These are phyloP conservation scores for Plasmodium fragile DNA, from an alignment of 169 alveolate genomes.

Conservation along the genomic window DNA sequence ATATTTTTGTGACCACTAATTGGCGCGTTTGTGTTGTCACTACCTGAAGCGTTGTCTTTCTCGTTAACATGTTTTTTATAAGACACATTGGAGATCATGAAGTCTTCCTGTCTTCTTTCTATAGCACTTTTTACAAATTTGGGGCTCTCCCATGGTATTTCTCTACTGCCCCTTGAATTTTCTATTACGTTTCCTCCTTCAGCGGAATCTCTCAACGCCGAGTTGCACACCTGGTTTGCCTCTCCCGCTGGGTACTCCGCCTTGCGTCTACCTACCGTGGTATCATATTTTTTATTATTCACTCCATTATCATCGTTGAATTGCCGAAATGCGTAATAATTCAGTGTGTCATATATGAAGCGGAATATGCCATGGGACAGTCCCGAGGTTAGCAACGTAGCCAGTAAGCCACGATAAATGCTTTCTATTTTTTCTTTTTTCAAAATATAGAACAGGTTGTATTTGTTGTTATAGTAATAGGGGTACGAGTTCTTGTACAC, in stretches of 20 bases:
- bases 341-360: conserved; percentile 55
- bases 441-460: conserved; percentile 54
- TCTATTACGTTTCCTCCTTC: background rate
- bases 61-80: conserved; percentile 2
- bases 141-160: background rate
- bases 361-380: conserved; percentile 63
- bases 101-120: background rate
- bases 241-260: background rate
- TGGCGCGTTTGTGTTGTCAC: background rate
- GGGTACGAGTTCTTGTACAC: conserved; percentile 73
- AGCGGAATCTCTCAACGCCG: background rate
- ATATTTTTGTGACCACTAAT: conserved; percentile 21
- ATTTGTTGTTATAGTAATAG: conserved; percentile 70
- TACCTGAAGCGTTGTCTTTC: background rate
- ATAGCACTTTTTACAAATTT: background rate
- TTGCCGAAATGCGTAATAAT: conserved; percentile 9
- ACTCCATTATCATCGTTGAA: background rate
- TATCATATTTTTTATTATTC: background rate
- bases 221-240: background rate
- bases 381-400: conserved; percentile 67
- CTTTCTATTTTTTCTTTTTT: conserved; percentile 74
- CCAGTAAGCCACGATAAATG: conserved; percentile 66
- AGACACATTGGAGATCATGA: background rate
- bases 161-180: background rate
- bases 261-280: background rate